Evolutionary conservation across 2,329 filamentous ascomycete species (phyloP).

Genomic region (Sphaerulina musiva): DNA sequence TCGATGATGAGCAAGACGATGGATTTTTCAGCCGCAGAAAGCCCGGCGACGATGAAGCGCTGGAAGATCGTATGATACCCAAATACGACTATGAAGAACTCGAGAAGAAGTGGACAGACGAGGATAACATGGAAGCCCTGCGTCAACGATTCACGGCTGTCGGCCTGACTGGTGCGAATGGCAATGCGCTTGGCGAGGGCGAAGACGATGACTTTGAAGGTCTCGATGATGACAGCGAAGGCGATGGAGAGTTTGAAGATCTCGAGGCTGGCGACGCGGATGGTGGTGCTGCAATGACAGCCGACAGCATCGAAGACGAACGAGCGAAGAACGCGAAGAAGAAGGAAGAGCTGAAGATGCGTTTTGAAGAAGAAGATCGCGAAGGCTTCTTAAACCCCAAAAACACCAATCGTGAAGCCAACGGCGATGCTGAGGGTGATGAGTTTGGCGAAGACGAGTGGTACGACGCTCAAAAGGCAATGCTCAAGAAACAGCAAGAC

Average conservation of each 20-base stretch:
- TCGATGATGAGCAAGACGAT: conserved; percentile 56
- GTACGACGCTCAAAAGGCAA: conserved; percentile 95
- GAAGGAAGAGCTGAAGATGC: conserved; percentile 88
- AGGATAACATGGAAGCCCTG: conserved; percentile 68
- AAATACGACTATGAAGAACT: conserved; percentile 72
- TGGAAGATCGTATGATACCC: conserved; percentile 74
- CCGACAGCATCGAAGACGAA: conserved; percentile 49
- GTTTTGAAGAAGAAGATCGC: conserved; percentile 97
- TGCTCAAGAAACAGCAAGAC: conserved; percentile 88
- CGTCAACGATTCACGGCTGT: conserved; percentile 68
- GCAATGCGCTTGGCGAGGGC: conserved; percentile 46
- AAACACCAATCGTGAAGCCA: conserved; percentile 63
- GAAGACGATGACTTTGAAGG: conserved; percentile 45
- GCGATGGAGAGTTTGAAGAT: conserved; percentile 78
- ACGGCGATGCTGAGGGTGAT: conserved; percentile 57
- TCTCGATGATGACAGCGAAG: conserved; percentile 55
- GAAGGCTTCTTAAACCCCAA: conserved; percentile 93
- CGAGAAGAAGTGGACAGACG: conserved; percentile 76
- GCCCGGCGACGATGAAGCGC: conserved; percentile 42
- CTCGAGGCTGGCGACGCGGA: conserved; percentile 67
- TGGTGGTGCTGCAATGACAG: conserved; percentile 18
- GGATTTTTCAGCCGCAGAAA: conserved; percentile 57
- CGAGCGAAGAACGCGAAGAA: conserved; percentile 81
- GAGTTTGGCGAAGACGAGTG: conserved; percentile 97
- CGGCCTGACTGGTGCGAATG: conserved; percentile 49